Conservation (phyloP, 768 basidiomycete genomes). For the Atractiella rhizophila region DNA sequence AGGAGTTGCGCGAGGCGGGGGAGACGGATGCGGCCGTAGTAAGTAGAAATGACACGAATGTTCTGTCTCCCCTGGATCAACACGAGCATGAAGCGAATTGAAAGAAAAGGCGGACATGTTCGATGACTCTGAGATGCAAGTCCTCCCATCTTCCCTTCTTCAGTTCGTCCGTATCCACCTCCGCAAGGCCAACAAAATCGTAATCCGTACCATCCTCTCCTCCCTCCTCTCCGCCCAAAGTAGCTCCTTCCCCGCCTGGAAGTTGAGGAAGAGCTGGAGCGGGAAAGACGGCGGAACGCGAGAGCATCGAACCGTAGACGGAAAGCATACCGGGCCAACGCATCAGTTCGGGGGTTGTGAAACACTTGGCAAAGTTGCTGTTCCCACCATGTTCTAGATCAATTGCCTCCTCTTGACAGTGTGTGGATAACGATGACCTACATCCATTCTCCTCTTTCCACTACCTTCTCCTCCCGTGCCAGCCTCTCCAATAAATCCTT, state of each 20-base stretch:
- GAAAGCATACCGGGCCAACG: conserved; percentile 82
- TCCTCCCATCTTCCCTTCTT: conserved; percentile 51
- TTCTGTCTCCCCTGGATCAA: conserved; percentile 33
- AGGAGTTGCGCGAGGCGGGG: conserved; percentile 58
- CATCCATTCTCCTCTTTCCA: conserved; percentile 32
- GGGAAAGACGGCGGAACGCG: conserved; percentile 60
- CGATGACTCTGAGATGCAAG: conserved; percentile 78
- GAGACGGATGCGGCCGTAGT: conserved; percentile 82
- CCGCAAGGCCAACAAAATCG: no score
- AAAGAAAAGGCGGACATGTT: conserved; percentile 43
- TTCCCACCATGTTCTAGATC: background rate
- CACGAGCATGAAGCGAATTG: background rate
- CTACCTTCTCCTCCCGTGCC: conserved; percentile 47
- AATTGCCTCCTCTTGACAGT: no score
- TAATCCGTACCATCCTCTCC: conserved; percentile 21
- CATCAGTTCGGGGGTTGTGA: conserved; percentile 78
- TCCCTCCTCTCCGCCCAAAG: no score
- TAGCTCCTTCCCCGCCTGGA: no score
- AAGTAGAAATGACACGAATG: conserved; percentile 73
- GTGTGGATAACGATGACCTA: background rate
- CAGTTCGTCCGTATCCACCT: conserved; percentile 19
- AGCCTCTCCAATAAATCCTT: conserved; percentile 85
- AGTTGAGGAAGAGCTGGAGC: no score
- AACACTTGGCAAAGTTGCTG: conserved; percentile 82
- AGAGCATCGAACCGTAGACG: conserved; percentile 62